Evolutionary conservation across 257 asterid genomes (phyloP), one percentile per base, ranked within the genome.

Genomic region (Perilla frutescens): DNA sequence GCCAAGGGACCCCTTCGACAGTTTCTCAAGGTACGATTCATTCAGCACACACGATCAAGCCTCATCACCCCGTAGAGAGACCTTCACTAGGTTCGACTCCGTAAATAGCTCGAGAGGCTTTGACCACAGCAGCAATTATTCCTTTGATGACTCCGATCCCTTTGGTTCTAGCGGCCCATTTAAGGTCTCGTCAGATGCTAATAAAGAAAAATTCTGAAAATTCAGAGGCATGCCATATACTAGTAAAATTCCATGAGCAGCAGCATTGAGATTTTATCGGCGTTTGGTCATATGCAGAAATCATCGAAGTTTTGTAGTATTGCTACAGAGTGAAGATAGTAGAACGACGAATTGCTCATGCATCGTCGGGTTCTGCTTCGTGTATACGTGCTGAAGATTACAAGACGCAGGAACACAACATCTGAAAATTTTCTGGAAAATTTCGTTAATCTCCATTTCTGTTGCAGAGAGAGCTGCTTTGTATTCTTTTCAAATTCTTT

Each of bases 111-210:
- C 89, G 11, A 79, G 79, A 50, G 87, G 93, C 66, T 87, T 85
- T 48, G 90, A 87, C 36, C 93, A 85, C 15, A 55, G 90, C 81
- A 82, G 87, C 65, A 88, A 81, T 57, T 91, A 66, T 81, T 93
- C 98, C 1, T 91, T 91, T 75, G 98, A 93, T 3, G 97, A 93
- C 70, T 67, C 90, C 7, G 98, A 93, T 45, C 97, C 98, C 4
- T 93, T 93, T 61, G 97, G 97, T 55, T 85, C 93, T 6, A 91
- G 79, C 29, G 96, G 98, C 50, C 96, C 98, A 14, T 93, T 91
- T 78, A 93, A 89, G 87, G 96, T 89, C 75, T 87, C 98, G 0
- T 85, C 90, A 1, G 93, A 85, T 58, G 80, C 82, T 14, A 75
- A 85, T 1, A 90, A 76, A 75, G 76, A 88, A 60, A 55, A 81